phyloP scores from a whole-genome alignment of 1,284 basidiomycete species.

The Ustilago bromivora region DNA sequence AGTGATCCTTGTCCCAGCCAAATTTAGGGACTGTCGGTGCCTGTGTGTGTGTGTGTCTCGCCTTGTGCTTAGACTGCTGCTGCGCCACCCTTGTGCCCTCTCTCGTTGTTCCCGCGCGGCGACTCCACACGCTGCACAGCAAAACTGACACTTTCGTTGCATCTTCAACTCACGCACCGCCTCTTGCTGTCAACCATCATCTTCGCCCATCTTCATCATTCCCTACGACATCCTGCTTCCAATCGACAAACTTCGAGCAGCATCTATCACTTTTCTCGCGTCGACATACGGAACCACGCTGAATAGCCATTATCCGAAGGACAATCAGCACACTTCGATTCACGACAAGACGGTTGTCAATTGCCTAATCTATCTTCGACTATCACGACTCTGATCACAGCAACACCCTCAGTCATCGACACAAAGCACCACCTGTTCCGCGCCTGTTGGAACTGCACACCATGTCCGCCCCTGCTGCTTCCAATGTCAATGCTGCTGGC shows the following conservation, averaged over 20 bases:
- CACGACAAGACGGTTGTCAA: background rate
- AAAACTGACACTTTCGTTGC: background rate
- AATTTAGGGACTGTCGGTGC: constrained; percentile 5
- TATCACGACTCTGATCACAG: background rate
- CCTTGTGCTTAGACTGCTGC: constrained; percentile 3
- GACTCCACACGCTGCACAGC: constrained; percentile 3
- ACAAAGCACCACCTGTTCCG: background rate
- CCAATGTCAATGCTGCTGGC: constrained; percentile 20
- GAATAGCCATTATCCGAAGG: background rate
- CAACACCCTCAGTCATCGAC: background rate
- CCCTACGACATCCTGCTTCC: background rate
- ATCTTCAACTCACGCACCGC: background rate
- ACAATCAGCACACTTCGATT: background rate
- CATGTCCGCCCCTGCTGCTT: constrained; percentile 35
- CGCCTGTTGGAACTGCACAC: background rate
- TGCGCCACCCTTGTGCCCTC: constrained; percentile 18
- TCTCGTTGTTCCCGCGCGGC: constrained; percentile 8
- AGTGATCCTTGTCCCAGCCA: constrained; percentile 6
- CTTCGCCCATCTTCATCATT: background rate
- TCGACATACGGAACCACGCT: background rate
- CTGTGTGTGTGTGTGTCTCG: constrained; percentile 10
- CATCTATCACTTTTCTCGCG: no score
- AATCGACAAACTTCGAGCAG: background rate
- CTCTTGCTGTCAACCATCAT: background rate
- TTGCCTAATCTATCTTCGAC: background rate